A percentile compares a stretch with the other conserved stretches of the same genome.
Evolutionary conservation across 2,329 filamentous ascomycete genomes (phyloP).

Genomic region (Samsoniella hepiali): DNA sequence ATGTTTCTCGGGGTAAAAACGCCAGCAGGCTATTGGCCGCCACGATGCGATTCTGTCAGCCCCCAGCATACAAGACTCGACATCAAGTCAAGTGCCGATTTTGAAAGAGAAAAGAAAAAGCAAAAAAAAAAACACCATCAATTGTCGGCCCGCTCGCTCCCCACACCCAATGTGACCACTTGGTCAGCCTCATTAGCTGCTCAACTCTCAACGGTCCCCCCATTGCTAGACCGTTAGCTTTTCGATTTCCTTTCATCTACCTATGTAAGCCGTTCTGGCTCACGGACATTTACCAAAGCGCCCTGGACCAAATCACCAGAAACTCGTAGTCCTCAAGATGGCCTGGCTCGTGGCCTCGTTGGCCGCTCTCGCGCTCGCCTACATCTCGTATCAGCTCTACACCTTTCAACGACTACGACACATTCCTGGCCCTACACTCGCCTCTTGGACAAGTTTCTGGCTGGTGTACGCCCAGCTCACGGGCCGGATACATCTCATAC

Average conservation of each 20-base stretch:
- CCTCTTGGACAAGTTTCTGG: conserved; percentile 31
- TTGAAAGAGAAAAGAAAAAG: not conserved
- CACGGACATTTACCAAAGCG: no score
- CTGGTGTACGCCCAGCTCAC: conserved; percentile 27
- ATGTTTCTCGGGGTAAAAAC: no score
- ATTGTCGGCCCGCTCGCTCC: not conserved
- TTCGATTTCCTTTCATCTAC: not conserved
- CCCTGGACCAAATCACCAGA: not conserved
- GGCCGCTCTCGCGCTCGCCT: not conserved
- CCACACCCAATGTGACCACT: not conserved
- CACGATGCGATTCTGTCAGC: no score
- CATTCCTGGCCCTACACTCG: conserved; percentile 28
- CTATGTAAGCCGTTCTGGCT: no score
- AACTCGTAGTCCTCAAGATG: not conserved
- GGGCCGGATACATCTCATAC: conserved; percentile 1
- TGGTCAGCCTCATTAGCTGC: not conserved
- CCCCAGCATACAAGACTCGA: not conserved
- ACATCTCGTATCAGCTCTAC: conserved; percentile 6
- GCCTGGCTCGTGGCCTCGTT: conserved; percentile 3
- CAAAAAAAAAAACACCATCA: not conserved
- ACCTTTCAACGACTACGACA: conserved; percentile 25
- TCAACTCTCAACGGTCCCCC: not conserved
- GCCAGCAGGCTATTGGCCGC: no score
- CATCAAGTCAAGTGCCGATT: no score
- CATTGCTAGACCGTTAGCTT: not conserved